These are phyloP conservation scores for Colletotrichum sp. DNA, from an alignment of 2,329 filamentous ascomycete genomes.

Conservation along the genomic window DNA sequence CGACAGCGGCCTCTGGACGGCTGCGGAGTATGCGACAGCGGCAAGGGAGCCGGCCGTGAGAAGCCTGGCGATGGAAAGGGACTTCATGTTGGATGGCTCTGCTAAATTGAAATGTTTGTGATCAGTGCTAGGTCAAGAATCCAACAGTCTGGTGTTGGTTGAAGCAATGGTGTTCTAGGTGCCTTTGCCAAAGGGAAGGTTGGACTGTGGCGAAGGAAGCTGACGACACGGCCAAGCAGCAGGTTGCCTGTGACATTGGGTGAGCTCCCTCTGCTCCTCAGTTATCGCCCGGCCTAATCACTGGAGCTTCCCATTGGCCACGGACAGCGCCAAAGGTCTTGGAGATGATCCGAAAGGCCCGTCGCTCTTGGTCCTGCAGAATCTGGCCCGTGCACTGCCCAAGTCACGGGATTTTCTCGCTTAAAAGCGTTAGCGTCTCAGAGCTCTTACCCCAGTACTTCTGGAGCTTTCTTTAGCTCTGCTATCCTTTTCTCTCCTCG, in stretches of 20 bases:
- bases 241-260: conserved; percentile 29
- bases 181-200: neutral
- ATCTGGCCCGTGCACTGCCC: neutral
- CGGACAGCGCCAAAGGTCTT: neutral
- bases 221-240: conserved; percentile 21
- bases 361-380: neutral
- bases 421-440: neutral
- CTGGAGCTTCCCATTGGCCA: conserved; percentile 22
- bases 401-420: neutral
- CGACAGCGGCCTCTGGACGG: conserved; percentile 4
- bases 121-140: neutral
- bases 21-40: conserved; percentile 23
- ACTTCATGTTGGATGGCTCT: conserved; percentile 29
- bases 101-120: neutral
- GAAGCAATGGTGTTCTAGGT: neutral
- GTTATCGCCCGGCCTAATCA: neutral
- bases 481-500: neutral
- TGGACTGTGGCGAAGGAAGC: conserved; percentile 24
- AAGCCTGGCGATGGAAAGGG: conserved; percentile 35
- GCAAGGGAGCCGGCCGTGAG: conserved; percentile 30
- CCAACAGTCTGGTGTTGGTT: neutral
- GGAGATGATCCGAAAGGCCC: neutral
- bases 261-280: neutral
- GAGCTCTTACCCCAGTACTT: neutral
- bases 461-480: neutral